phyloP scores from a whole-genome alignment of 78 protist species.

The Ministeria vibrans region DNA sequence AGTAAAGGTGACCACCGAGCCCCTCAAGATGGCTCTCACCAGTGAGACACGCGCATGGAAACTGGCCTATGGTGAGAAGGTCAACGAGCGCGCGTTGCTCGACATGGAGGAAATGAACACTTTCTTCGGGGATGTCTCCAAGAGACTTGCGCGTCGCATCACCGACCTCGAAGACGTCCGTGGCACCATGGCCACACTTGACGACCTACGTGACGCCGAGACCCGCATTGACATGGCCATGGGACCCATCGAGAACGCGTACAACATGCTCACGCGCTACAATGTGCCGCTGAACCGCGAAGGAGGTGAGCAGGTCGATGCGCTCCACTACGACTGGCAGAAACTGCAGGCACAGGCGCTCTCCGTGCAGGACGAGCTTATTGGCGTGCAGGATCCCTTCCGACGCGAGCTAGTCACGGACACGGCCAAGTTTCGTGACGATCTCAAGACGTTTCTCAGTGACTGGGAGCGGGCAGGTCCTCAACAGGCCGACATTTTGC shows the following conservation, averaged over 20 bases:
- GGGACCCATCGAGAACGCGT: slow-evolving; percentile 58
- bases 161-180: slow-evolving; percentile 43
- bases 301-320: slow-evolving; percentile 50
- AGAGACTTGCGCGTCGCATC: slow-evolving; percentile 24
- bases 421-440: slow-evolving; percentile 30
- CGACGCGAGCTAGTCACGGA: slow-evolving; percentile 11
- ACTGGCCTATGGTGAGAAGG: slow-evolving; percentile 44
- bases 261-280: slow-evolving; percentile 43
- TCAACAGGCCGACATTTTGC: slow-evolving; percentile 49
- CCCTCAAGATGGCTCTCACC: slow-evolving; percentile 43
- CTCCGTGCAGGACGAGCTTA: slow-evolving; percentile 17
- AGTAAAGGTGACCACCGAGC: slow-evolving; percentile 34
- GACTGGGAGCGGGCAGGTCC: slow-evolving; percentile 74
- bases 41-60: slow-evolving; percentile 61
- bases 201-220: slow-evolving; percentile 46
- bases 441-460: slow-evolving; percentile 27
- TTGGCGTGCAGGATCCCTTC: slow-evolving; percentile 30
- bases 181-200: slow-evolving; percentile 38
- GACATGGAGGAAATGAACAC: slow-evolving; percentile 15
- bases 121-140: slow-evolving; percentile 24
- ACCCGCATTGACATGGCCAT: slow-evolving; percentile 31
- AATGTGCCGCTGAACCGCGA: slow-evolving; percentile 43
- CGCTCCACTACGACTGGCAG: slow-evolving; percentile 51
- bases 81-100: slow-evolving; percentile 32
- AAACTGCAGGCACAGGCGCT: slow-evolving; percentile 22